A percentile compares a stretch with the other conserved stretches of the same genome.
Conservation (phyloP, 306 rosid genomes). For the Arachis hypogaea region DNA sequence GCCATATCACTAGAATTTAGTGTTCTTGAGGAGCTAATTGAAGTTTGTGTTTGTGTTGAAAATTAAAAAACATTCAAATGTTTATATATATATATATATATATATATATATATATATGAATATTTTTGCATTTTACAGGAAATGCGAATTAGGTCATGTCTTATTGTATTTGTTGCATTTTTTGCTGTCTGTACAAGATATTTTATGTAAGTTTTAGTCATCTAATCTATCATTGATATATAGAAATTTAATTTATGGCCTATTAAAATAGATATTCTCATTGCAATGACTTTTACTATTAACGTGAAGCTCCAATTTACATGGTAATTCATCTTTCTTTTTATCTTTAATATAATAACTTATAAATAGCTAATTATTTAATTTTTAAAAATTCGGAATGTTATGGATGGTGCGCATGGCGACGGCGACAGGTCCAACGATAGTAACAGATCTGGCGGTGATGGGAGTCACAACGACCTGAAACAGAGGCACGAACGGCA, state of each 20-base stretch:
- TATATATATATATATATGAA: constrained; percentile 18
- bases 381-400: no score
- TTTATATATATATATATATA: constrained; percentile 28
- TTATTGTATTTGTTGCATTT: constrained; percentile 78
- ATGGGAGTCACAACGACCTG: no score
- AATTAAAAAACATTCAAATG: constrained; percentile 28
- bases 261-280: no score
- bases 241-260: background rate
- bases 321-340: no score
- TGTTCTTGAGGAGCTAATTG: constrained; percentile 81
- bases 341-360: no score
- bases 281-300: no score
- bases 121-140: constrained; percentile 61
- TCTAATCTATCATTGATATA: constrained; percentile 24
- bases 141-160: constrained; percentile 68
- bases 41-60: constrained; percentile 56
- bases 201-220: constrained; percentile 62
- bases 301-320: no score
- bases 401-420: no score
- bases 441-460: no score
- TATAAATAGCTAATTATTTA: no score
- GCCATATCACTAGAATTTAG: constrained; percentile 72
- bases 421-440: no score
- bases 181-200: constrained; percentile 82
- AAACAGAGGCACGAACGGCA: no score